Evolutionary conservation across 2,329 filamentous ascomycete genomes (phyloP).

Genomic region (Fusarium agapanthi): DNA sequence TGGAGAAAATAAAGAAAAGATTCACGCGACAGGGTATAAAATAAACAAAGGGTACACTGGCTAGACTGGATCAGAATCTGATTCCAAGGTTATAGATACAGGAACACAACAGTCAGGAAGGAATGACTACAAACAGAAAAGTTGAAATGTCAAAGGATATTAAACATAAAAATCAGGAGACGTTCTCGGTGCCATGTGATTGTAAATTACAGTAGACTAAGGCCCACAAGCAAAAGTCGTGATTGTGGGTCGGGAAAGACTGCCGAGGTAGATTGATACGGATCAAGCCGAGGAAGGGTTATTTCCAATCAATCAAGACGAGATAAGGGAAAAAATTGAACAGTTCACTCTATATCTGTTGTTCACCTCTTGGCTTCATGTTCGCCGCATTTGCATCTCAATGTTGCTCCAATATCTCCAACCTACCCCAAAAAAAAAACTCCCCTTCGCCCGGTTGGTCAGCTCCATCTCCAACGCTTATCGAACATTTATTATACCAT

Average conservation of each 20-base stretch:
- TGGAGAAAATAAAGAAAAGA: neutral
- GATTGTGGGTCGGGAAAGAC: neutral
- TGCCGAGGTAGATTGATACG: neutral
- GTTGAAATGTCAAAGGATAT: neutral
- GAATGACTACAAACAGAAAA: neutral
- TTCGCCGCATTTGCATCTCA: neutral
- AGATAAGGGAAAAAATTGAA: neutral
- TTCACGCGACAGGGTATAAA: neutral
- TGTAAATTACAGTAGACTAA: neutral
- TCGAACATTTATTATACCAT: too few relatives aligned
- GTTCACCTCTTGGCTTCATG: neutral
- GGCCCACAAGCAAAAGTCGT: neutral
- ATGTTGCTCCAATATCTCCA: neutral
- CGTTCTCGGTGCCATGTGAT: neutral
- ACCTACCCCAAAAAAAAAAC: neutral
- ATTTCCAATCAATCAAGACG: too few relatives aligned
- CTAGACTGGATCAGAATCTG: too few relatives aligned
- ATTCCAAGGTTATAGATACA: accelerated
- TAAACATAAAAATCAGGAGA: neutral
- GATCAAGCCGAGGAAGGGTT: neutral
- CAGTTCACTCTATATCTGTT: too few relatives aligned
- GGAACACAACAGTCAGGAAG: too few relatives aligned
- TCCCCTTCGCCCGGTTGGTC: neutral
- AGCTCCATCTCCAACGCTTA: neutral
- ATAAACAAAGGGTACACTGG: accelerated